These are phyloP conservation scores for Exophiala lecanii-corni DNA, from an alignment of 2,329 filamentous ascomycete genomes.

Conservation along the genomic window DNA sequence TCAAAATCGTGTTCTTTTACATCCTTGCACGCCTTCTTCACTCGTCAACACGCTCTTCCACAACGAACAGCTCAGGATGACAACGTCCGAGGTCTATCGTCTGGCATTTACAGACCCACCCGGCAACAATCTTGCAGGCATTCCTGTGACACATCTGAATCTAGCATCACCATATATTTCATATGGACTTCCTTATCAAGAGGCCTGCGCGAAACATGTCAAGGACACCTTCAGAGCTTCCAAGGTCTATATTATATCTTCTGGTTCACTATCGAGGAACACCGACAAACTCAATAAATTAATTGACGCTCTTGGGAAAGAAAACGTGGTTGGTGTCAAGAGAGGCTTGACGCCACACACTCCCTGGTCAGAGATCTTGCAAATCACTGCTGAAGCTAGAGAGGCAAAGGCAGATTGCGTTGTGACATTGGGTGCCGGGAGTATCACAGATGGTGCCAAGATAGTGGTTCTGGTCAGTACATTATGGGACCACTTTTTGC, in stretches of 20 bases:
- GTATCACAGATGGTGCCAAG: slow-evolving; percentile 54
- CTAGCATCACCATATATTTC: slow-evolving; percentile 38
- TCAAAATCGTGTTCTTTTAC: no score
- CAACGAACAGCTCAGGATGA: no score
- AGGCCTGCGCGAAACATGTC: slow-evolving; percentile 44
- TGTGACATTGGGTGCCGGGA: slow-evolving; percentile 52
- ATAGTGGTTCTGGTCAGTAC: slow-evolving; percentile 32
- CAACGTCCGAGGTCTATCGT: slow-evolving; percentile 6
- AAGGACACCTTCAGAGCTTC: slow-evolving; percentile 41
- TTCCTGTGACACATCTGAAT: slow-evolving; percentile 6
- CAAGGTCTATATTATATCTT: slow-evolving; percentile 50
- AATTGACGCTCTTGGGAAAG: slow-evolving; percentile 35
- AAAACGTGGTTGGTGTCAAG: slow-evolving; percentile 42
- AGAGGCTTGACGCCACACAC: slow-evolving; percentile 53
- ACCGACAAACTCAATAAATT: slow-evolving; percentile 45
- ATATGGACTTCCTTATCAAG: slow-evolving; percentile 45
- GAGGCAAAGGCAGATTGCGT: slow-evolving; percentile 40
- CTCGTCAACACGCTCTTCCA: no score
- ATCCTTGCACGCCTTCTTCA: no score
- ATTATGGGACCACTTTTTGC: no score
- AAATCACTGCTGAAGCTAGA: slow-evolving; percentile 35
- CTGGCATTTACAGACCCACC: slow-evolving; percentile 6
- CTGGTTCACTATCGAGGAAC: slow-evolving; percentile 44
- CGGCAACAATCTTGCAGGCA: slow-evolving; percentile 8
- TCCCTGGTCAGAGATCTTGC: slow-evolving; percentile 49